These are phyloP conservation scores for Epichloe bromicola DNA, from an alignment of 2,329 filamentous ascomycete species.

Conservation along the genomic window DNA sequence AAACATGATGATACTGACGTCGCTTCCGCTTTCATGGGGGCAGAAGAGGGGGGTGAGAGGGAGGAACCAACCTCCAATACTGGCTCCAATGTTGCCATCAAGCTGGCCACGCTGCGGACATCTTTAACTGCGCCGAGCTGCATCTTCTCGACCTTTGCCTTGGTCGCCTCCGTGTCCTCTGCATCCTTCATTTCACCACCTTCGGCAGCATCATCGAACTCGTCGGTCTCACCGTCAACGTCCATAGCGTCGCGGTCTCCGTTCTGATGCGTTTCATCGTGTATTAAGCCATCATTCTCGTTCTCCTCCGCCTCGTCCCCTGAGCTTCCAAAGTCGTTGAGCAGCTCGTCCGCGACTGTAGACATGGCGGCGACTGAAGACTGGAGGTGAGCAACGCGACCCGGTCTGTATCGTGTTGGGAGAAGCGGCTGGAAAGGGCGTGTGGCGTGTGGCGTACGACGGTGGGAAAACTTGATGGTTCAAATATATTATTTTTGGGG, in stretches of 20 bases:
- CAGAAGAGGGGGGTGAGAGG: slow-evolving; percentile 9
- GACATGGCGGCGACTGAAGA: slow-evolving; percentile 47
- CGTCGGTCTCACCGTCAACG: slow-evolving; percentile 38
- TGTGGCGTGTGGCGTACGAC: neutral
- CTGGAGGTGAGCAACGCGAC: neutral
- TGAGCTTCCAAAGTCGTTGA: slow-evolving; percentile 56
- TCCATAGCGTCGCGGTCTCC: slow-evolving; percentile 35
- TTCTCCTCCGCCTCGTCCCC: slow-evolving; percentile 62
- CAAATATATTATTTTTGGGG: slow-evolving; percentile 11
- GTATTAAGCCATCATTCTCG: slow-evolving; percentile 35
- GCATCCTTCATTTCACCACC: slow-evolving; percentile 36
- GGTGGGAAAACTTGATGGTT: neutral
- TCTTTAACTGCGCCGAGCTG: slow-evolving; percentile 60
- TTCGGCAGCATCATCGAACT: slow-evolving; percentile 45
- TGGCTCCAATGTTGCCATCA: slow-evolving; percentile 73
- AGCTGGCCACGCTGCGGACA: slow-evolving; percentile 62
- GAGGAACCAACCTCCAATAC: slow-evolving; percentile 58
- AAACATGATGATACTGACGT: neutral
- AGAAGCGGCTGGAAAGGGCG: neutral
- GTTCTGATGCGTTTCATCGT: slow-evolving; percentile 26
- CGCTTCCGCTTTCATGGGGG: slow-evolving; percentile 10
- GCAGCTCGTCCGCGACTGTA: slow-evolving; percentile 80
- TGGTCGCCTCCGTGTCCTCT: slow-evolving; percentile 55
- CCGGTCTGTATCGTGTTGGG: neutral
- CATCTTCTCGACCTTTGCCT: slow-evolving; percentile 74